Evolutionary conservation across 495 filamentous ascomycete species (phyloP).

Genomic region (Neurospora sp.): DNA sequence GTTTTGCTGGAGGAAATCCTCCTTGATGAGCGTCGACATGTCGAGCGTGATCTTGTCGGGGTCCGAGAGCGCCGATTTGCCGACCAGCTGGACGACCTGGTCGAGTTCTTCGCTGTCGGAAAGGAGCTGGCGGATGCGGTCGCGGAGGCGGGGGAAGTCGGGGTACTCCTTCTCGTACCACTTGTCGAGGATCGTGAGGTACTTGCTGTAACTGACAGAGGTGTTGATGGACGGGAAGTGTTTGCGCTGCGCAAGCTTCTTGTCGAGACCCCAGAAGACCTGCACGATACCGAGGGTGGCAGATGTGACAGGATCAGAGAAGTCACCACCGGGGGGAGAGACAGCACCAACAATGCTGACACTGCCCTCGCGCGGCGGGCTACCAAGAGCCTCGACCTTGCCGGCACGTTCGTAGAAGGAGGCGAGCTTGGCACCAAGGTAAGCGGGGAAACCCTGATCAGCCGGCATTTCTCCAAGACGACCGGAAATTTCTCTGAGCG

Average conservation of each 20-base stretch:
- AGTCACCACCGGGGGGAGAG: slow-evolving; percentile 95
- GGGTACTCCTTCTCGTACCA: slow-evolving; percentile 89
- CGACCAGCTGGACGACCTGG: slow-evolving; percentile 96
- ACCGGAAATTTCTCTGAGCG: slow-evolving; percentile 96
- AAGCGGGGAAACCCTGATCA: slow-evolving; percentile 98
- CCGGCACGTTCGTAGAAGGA: slow-evolving; percentile 99
- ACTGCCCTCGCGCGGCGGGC: slow-evolving; percentile 76
- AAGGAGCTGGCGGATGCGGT: slow-evolving; percentile 85
- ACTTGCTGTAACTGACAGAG: slow-evolving; percentile 92
- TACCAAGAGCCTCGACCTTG: slow-evolving; percentile 73
- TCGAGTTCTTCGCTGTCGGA: slow-evolving; percentile 94
- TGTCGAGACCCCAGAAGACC: slow-evolving; percentile 99
- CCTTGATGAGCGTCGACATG: slow-evolving; percentile 84
- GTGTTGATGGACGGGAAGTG: slow-evolving; percentile 99
- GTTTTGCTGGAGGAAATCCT: slow-evolving; percentile 99
- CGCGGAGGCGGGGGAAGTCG: slow-evolving; percentile 86
- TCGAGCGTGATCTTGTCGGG: slow-evolving; percentile 98
- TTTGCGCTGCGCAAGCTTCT: slow-evolving; percentile 97
- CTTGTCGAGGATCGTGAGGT: slow-evolving; percentile 74
- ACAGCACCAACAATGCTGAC: slow-evolving; percentile 98
- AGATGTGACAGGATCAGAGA: slow-evolving; percentile 95
- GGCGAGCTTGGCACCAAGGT: slow-evolving; percentile 90
- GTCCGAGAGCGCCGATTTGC: slow-evolving; percentile 92
- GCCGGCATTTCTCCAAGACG: slow-evolving; percentile 99
- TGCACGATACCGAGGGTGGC: slow-evolving; percentile 96